Evolutionary conservation across 495 filamentous ascomycete genomes (phyloP).

Genomic region (Penicillium mononematosum): DNA sequence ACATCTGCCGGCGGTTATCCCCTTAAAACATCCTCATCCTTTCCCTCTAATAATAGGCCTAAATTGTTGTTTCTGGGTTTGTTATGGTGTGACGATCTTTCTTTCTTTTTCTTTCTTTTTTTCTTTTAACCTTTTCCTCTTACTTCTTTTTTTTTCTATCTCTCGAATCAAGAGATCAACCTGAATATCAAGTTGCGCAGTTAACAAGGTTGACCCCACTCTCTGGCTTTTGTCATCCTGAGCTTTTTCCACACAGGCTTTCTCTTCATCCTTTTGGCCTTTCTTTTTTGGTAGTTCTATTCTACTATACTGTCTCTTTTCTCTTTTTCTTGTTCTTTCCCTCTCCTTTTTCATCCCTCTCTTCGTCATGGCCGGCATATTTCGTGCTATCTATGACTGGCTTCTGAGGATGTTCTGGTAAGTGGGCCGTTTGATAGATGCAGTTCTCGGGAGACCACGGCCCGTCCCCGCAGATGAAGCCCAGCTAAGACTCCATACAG

Average conservation of each 20-base stretch:
- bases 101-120: conserved; percentile 1
- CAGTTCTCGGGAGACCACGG: conserved; percentile 27
- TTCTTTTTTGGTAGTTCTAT: neutral
- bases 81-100: neutral
- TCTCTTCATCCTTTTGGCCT: conserved; percentile 5
- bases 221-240: conserved; percentile 13
- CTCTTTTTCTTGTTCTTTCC: neutral
- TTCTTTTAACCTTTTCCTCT: conserved; percentile 7
- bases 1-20: neutral
- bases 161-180: neutral
- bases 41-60: conserved; percentile 8
- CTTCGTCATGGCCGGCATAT: conserved; percentile 74
- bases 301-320: conserved; percentile 4
- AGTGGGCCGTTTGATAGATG: conserved; percentile 48
- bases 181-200: neutral
- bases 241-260: conserved; percentile 8
- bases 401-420: conserved; percentile 97
- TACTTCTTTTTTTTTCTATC: conserved; percentile 13
- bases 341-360: too few species aligned
- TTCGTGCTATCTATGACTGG: conserved; percentile 97
- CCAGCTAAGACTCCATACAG: conserved; percentile 46
- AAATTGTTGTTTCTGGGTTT: neutral
- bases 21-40: neutral
- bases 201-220: conserved; percentile 7
- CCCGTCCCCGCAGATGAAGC: conserved; percentile 40